Percentiles rank a stretch among this genome's conserved stretches.
phyloP scores from a whole-genome alignment of 805 yeast species.

The Saccharomycopsis oosterbeekiorum region DNA sequence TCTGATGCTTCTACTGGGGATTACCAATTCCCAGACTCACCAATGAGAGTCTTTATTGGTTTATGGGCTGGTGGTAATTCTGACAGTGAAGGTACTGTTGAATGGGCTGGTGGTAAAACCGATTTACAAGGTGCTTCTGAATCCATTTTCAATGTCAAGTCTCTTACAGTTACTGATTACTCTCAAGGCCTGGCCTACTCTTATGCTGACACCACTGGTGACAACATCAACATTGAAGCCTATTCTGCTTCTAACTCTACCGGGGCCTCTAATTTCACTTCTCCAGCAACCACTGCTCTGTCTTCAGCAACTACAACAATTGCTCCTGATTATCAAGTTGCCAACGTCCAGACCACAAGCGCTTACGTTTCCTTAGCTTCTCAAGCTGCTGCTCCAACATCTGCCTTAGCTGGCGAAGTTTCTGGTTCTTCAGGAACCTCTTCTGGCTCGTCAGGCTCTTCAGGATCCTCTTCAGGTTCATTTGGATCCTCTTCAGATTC shows the following conservation, averaged over 20 bases:
- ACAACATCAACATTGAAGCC: conserved; percentile 21
- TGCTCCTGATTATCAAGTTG: conserved; percentile 7
- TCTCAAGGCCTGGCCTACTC: conserved; percentile 36
- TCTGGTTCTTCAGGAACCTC: neutral
- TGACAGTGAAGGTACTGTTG: conserved; percentile 40
- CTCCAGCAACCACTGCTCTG: conserved; percentile 17
- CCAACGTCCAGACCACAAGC: conserved; percentile 12
- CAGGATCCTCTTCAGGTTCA: neutral
- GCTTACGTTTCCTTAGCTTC: conserved; percentile 16
- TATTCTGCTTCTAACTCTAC: conserved; percentile 12
- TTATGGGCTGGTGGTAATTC: conserved; percentile 45
- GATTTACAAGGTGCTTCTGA: conserved; percentile 35
- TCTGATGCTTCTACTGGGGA: conserved; percentile 42
- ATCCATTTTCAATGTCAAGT: conserved; percentile 41
- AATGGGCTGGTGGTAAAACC: conserved; percentile 55
- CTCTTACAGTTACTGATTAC: conserved; percentile 40
- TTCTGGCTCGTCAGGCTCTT: neutral
- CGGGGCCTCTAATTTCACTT: conserved; percentile 5
- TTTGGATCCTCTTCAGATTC: neutral
- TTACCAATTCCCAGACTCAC: conserved; percentile 55
- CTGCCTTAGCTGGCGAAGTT: conserved; percentile 12
- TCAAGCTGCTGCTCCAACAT: conserved; percentile 10
- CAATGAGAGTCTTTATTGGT: conserved; percentile 40
- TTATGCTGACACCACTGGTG: conserved; percentile 33
- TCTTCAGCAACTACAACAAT: conserved; percentile 12